phyloP scores from a whole-genome alignment of 805 yeast species.

The Metschnikowia amazonensis region DNA sequence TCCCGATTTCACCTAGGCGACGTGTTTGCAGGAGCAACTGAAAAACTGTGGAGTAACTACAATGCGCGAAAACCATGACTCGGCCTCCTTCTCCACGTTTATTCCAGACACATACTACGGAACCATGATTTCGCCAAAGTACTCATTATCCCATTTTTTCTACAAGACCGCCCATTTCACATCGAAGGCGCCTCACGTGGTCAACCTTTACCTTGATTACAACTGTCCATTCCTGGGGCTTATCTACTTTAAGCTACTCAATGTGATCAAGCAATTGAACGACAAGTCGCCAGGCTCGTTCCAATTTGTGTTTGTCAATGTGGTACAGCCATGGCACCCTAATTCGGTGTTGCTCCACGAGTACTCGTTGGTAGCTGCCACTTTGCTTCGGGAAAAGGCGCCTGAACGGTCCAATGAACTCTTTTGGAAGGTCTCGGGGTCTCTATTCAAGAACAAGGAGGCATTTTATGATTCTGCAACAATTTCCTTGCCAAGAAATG shows the following conservation, averaged over 20 bases:
- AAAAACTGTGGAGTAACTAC: slow-evolving; percentile 1
- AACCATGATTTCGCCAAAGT: slow-evolving; percentile 42
- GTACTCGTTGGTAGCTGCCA: slow-evolving; percentile 66
- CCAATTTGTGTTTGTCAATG: slow-evolving; percentile 63
- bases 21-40: too few relatives aligned
- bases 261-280: slow-evolving; percentile 51
- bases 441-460: slow-evolving; percentile 53
- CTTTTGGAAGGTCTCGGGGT: slow-evolving; percentile 48
- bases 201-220: slow-evolving; percentile 70
- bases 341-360: slow-evolving; percentile 66
- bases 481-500: slow-evolving; percentile 49
- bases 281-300: slow-evolving; percentile 46
- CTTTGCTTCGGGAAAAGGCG: slow-evolving; percentile 45
- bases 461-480: slow-evolving; percentile 61
- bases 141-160: slow-evolving; percentile 36
- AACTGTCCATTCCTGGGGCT: slow-evolving; percentile 74
- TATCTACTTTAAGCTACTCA: slow-evolving; percentile 52
- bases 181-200: slow-evolving; percentile 35
- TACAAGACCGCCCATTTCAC: slow-evolving; percentile 18
- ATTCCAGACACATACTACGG: not conserved
- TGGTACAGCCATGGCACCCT: slow-evolving; percentile 91
- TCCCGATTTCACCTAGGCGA: not conserved
- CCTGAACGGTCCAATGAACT: slow-evolving; percentile 21
- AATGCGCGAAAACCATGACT: not conserved
- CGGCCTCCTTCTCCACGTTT: not conserved